Base-by-base conservation (phyloP, 371 early-diverging fungal genomes). In the Mortierella sp. region DNA sequence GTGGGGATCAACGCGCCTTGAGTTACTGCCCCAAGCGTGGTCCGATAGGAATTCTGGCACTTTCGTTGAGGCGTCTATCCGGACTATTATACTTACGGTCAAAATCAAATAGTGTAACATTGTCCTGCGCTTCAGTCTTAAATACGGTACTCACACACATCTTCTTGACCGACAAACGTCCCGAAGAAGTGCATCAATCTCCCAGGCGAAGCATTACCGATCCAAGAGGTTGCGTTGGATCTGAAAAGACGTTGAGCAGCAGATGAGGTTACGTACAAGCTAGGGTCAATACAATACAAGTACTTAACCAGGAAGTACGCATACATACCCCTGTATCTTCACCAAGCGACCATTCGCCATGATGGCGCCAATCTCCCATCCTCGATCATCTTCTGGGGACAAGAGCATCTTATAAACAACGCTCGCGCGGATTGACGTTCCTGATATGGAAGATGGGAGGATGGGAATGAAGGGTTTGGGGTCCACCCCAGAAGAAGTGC, bases 321-420 rank as follows among this genome's bases (percentile, higher is more conserved):
- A 34, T n/a, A 6, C 37, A 19, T 67, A 60, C 60, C 50, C 32
- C 17, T 50, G 68, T 14, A 67, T 42, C 9, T 15, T 54, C 14
- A 67, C 37, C 27, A 30, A 24, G 3, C 60, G 68, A 17, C 68
- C 68, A 32, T 50, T 60, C 2, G 60, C 44, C 56, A 50, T 59
- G 19, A 49, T 42, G 14, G 50, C 60, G 15, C 68, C 68, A 1
- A 67, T 34, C 26, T 67, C 68, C 68, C 68, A 67, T 42, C 60
- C 68, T 32, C 46, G 41, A 14, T 27, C 30, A 31, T 56, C 68
- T 5, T 43, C 50, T 6, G 68, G 41, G 1, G 8, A n/a, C 8
- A 43, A 21, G 26, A 67, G 37, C 60, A 60, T 56, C 27, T 39
- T 46, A 26, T 60, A 67, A 0, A 31, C 50, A 15, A 67, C 68